phyloP scores from a whole-genome alignment of 192 early-diverging fungal genomes.

The Coemansia sp. region DNA sequence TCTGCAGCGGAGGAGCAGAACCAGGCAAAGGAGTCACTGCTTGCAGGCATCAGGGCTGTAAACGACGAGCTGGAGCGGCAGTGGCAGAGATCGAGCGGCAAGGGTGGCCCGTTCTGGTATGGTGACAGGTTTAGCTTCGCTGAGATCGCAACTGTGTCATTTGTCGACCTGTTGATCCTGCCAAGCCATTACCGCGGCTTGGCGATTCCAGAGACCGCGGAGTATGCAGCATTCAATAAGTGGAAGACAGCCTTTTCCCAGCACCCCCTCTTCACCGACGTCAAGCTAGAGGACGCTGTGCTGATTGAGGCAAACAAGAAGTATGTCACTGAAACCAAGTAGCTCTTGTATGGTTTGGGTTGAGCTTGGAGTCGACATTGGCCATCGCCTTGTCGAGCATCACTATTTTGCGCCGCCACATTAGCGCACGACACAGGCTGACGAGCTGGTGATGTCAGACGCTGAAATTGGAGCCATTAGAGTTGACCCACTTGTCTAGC shows the following conservation, averaged over 20 bases:
- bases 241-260: slow-evolving; percentile 32
- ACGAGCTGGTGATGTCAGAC: slow-evolving; percentile 74
- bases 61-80: too few species aligned
- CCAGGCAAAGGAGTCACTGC: too few species aligned
- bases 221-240: slow-evolving; percentile 31
- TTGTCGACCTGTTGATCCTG: slow-evolving; percentile 14
- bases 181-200: slow-evolving; percentile 27
- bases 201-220: slow-evolving; percentile 29
- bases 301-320: slow-evolving; percentile 25
- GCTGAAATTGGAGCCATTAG: slow-evolving; percentile 67
- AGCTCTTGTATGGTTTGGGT: background rate
- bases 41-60: too few species aligned
- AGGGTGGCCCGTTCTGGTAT: slow-evolving; percentile 38
- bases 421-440: too few species aligned
- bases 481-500: slow-evolving; percentile 19
- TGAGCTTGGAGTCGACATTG: too few species aligned
- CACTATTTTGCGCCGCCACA: too few species aligned
- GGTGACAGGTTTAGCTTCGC: slow-evolving; percentile 24
- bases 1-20: too few species aligned
- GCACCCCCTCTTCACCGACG: slow-evolving; percentile 22
- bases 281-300: slow-evolving; percentile 11
- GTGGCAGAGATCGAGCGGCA: too few species aligned
- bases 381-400: too few species aligned
- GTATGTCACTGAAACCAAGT: slow-evolving; percentile 14
- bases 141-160: slow-evolving; percentile 26